These are phyloP conservation scores for Camelina laxa DNA, from an alignment of 345 rosid species.

Conservation along the genomic window DNA sequence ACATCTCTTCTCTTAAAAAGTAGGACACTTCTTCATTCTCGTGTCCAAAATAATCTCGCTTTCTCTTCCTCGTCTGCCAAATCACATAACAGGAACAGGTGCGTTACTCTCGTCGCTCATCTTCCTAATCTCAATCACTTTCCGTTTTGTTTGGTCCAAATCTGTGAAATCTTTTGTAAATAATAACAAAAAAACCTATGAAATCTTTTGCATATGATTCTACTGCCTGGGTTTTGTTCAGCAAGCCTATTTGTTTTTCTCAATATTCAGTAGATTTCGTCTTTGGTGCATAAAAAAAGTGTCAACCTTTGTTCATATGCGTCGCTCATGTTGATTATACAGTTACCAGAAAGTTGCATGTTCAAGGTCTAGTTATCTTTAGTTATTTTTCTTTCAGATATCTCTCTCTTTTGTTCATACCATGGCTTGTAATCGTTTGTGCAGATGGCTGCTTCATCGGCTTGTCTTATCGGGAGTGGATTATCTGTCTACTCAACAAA, in stretches of 20 bases:
- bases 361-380: conserved; percentile 1
- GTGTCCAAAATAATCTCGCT: background rate
- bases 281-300: background rate
- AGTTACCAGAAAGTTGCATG: conserved; percentile 16
- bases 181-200: background rate
- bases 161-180: background rate
- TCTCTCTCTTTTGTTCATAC: background rate
- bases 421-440: background rate
- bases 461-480: conserved; percentile 65
- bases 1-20: conserved; percentile 52
- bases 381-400: conserved; percentile 25
- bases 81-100: conserved; percentile 13
- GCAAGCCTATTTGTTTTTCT: background rate
- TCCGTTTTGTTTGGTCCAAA: background rate
- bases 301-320: background rate
- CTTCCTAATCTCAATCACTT: background rate
- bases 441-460: conserved; percentile 73
- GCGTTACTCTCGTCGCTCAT: conserved; percentile 18
- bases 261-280: background rate
- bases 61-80: conserved; percentile 26
- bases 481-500: conserved; percentile 47
- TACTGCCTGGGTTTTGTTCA: conserved; percentile 19
- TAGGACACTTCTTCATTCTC: background rate
- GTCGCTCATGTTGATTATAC: conserved; percentile 5
- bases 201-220: conserved; percentile 11